These are phyloP conservation scores for Lepiota venenata DNA, from an alignment of 768 basidiomycete genomes.

Conservation along the genomic window DNA sequence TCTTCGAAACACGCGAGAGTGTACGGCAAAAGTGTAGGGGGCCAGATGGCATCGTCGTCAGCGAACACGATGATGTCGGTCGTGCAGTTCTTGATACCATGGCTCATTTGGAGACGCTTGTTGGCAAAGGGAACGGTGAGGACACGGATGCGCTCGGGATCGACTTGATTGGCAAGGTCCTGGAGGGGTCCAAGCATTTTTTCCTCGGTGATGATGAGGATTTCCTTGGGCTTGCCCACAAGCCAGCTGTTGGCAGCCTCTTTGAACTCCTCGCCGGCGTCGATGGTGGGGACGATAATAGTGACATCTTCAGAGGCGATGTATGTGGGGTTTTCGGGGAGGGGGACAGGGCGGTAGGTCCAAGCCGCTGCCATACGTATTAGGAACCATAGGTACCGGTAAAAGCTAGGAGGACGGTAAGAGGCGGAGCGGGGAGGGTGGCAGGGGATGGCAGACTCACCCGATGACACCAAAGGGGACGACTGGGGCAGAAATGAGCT, in stretches of 20 bases:
- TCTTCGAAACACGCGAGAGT: constrained; percentile 93
- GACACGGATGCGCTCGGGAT: constrained; percentile 80
- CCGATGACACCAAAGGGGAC: constrained; percentile 88
- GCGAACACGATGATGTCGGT: constrained; percentile 95
- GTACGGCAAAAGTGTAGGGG: constrained; percentile 84
- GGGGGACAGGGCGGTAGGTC: constrained; percentile 84
- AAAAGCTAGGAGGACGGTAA: constrained; percentile 54
- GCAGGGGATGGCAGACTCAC: constrained; percentile 32
- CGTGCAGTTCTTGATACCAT: constrained; percentile 86
- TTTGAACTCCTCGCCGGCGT: constrained; percentile 94
- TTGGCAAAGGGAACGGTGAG: constrained; percentile 92
- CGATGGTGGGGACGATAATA: constrained; percentile 94
- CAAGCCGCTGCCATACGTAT: constrained; percentile 79
- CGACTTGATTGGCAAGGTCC: constrained; percentile 84
- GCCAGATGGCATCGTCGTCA: constrained; percentile 96
- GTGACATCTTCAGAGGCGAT: constrained; percentile 91
- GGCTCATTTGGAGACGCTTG: constrained; percentile 91
- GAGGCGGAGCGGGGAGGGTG: background rate
- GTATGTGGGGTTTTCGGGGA: constrained; percentile 90
- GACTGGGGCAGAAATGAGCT: constrained; percentile 46
- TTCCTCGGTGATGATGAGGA: constrained; percentile 73
- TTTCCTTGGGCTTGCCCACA: constrained; percentile 83
- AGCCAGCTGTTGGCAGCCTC: constrained; percentile 93
- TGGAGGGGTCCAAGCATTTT: constrained; percentile 88
- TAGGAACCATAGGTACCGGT: constrained; percentile 90